Base-by-base conservation (phyloP, 2,329 filamentous ascomycete species). In the Dryadomyces quercus-mongolicae region DNA sequence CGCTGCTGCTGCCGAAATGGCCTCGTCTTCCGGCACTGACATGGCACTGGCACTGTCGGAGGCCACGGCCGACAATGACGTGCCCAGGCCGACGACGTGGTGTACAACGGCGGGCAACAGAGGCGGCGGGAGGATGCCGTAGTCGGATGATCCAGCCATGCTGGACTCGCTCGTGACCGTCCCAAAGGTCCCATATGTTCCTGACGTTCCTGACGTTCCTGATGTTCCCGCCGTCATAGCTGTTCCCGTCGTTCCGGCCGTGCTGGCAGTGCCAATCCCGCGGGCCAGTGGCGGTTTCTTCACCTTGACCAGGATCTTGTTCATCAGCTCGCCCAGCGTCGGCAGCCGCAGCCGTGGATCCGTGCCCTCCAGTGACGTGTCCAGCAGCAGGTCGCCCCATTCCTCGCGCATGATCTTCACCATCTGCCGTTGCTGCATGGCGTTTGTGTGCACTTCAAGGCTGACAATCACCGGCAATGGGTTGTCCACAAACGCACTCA, bases 331-430 rank as follows among this genome's bases (percentile, higher is more conserved):
- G 15, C 80, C 80, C 0, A 95, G 82, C 36, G 81, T 77, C 0
- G 88, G 85, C 25, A 92, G 77, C 5, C 72, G 71, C 54, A 77
- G 72, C 15, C 67, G 70, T 0, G 81, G 73, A 64, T 80, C 66
- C 60, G 72, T 71, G 61, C 73, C 69, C 7, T 77, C 73, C 20
- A 70, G 75, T 42, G 71, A 71, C 53, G 70, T 62, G 21, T 88
- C 83, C 12, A 96, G 74, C 6, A 97, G 74, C 62, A 86, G 71
- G 0, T 80, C 83, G 44, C 77, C 79, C 90, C 91, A 98, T 59
- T 88, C 85, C 60, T 95, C 82, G 60, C 83, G 83, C 86, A 98
- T 96, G 59, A 97, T 95, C 54, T 87, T 80, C 12, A 95, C 91
- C 88, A 97, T 96, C 51, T 86, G 78, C 59, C 89, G 82, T 67